A percentile compares a stretch with the other conserved stretches of the same genome.
phyloP scores from a whole-genome alignment of 345 rosid genomes.

The Eucalyptus camaldulensis region DNA sequence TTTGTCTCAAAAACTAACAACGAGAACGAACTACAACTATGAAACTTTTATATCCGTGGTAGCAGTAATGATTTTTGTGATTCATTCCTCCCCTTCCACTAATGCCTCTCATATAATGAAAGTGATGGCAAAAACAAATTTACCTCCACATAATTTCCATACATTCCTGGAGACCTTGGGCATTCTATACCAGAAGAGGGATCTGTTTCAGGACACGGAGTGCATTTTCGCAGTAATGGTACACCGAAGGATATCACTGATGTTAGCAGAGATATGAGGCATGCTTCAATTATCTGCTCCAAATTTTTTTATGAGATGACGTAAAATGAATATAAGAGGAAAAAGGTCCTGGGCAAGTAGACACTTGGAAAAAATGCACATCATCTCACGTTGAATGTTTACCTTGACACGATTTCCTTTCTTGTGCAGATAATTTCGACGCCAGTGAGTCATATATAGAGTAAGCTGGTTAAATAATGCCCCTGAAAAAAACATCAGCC shows the following conservation, averaged over 20 bases:
- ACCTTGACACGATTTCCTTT: slow-evolving; percentile 85
- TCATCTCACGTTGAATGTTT: background rate
- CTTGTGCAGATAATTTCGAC: slow-evolving; percentile 80
- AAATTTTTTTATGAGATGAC: background rate
- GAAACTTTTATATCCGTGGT: background rate
- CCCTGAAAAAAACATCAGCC: slow-evolving; percentile 22
- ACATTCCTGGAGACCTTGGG: slow-evolving; percentile 87
- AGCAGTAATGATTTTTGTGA: background rate
- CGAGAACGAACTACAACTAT: background rate
- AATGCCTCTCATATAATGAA: background rate
- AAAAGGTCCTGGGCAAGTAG: background rate
- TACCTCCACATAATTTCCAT: slow-evolving; percentile 95
- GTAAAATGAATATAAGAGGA: background rate
- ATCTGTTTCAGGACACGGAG: slow-evolving; percentile 79
- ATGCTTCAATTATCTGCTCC: slow-evolving; percentile 88
- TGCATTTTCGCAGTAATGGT: slow-evolving; percentile 84
- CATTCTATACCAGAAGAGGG: slow-evolving; percentile 69
- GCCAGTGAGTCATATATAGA: slow-evolving; percentile 69
- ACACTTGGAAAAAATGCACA: background rate
- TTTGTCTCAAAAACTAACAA: background rate
- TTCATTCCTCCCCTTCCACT: background rate
- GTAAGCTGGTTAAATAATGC: slow-evolving; percentile 97
- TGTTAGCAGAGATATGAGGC: slow-evolving; percentile 79
- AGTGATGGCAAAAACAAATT: slow-evolving; percentile 4
- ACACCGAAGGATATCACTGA: slow-evolving; percentile 86